Conservation (phyloP, 2,329 filamentous ascomycete species). For the Fusarium domesticum region DNA sequence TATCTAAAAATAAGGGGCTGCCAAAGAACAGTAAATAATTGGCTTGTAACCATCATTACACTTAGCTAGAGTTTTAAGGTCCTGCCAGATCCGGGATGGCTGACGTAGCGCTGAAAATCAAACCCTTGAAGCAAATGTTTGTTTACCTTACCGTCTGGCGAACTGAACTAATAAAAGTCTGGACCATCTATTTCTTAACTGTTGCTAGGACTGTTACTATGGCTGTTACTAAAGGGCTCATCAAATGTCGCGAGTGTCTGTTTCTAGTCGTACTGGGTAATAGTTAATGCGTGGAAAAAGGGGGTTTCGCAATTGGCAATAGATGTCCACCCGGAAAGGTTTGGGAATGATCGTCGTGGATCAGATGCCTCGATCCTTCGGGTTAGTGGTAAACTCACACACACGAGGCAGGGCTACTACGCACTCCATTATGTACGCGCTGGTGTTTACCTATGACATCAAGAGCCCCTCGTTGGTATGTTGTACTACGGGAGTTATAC, state of each 20-base stretch:
- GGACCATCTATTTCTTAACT: no score
- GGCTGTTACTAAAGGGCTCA: no score
- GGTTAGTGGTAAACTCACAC: not conserved
- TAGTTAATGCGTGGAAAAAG: no score
- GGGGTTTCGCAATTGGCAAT: not conserved
- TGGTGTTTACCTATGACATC: not conserved
- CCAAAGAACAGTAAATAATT: no score
- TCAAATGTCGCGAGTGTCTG: not conserved
- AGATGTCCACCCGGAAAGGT: not conserved
- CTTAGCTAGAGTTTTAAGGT: not conserved
- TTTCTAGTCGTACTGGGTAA: not conserved
- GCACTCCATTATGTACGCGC: no score
- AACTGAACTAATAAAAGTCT: no score
- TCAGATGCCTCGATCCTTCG: not conserved
- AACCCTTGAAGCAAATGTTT: no score
- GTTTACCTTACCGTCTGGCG: no score
- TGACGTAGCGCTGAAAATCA: conserved; percentile 18
- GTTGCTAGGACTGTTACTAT: no score
- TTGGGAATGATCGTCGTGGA: not conserved
- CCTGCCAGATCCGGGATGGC: conserved; percentile 7
- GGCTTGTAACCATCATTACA: conserved; percentile 5
- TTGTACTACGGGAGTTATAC: not conserved
- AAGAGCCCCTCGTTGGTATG: not conserved
- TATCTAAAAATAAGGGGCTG: no score
- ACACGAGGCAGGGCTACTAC: not conserved